phyloP scores from a whole-genome alignment of 805 yeast genomes.

The Wickerhamiella qilinensis region DNA sequence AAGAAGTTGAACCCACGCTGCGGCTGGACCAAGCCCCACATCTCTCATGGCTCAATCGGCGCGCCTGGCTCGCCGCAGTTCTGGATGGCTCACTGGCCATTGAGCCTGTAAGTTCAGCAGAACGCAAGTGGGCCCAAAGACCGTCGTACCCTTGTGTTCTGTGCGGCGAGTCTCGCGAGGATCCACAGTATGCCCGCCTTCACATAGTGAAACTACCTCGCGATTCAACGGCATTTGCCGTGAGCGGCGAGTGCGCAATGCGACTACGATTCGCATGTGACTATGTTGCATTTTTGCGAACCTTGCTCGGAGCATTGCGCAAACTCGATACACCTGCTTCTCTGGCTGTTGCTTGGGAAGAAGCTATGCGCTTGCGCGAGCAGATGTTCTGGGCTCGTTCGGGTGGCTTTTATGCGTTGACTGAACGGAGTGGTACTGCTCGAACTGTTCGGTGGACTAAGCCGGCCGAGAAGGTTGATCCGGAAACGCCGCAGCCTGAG shows the following conservation, averaged over 20 bases:
- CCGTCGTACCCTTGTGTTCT: slow-evolving; percentile 59
- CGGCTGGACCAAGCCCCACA: slow-evolving; percentile 50
- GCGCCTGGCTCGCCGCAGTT: slow-evolving; percentile 46
- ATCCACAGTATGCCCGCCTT: slow-evolving; percentile 58
- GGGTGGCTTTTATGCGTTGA: slow-evolving; percentile 29
- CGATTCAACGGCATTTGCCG: slow-evolving; percentile 23
- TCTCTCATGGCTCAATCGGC: slow-evolving; percentile 42
- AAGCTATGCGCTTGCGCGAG: slow-evolving; percentile 44
- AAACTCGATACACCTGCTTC: slow-evolving; percentile 31
- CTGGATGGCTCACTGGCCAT: slow-evolving; percentile 68
- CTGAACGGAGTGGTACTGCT: background rate
- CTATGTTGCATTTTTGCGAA: slow-evolving; percentile 57
- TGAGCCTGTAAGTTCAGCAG: slow-evolving; percentile 75
- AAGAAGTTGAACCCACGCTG: slow-evolving; percentile 66
- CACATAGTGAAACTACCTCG: slow-evolving; percentile 37
- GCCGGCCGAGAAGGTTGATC: background rate
- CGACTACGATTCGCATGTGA: slow-evolving; percentile 74
- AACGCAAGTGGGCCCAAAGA: slow-evolving; percentile 39
- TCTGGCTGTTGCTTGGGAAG: slow-evolving; percentile 42
- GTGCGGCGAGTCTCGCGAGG: slow-evolving; percentile 67
- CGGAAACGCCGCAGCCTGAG: no score
- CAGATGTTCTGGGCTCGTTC: slow-evolving; percentile 71
- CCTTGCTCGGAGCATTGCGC: slow-evolving; percentile 44
- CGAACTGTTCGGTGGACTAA: background rate
- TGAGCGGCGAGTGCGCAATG: slow-evolving; percentile 69